These are phyloP conservation scores for Atalantia buxifolia DNA, from an alignment of 345 rosid species.

Conservation along the genomic window DNA sequence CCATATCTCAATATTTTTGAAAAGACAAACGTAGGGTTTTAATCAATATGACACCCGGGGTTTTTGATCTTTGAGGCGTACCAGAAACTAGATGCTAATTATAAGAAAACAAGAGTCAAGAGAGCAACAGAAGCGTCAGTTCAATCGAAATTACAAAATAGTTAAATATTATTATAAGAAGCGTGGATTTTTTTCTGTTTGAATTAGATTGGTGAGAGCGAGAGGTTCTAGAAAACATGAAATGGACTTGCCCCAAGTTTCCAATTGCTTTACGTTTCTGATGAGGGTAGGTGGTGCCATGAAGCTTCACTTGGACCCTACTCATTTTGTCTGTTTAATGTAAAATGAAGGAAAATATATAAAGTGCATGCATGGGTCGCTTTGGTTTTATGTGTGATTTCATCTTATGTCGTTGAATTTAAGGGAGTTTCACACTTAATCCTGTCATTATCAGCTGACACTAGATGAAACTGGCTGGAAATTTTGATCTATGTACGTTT, in stretches of 20 bases:
- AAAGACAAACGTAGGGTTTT: not conserved
- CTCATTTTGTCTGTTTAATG: not conserved
- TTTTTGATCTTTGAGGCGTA: not conserved
- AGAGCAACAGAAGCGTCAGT: not conserved
- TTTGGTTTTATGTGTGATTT: too few species aligned
- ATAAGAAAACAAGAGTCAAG: not conserved
- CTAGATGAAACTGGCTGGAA: not conserved
- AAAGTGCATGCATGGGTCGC: not conserved
- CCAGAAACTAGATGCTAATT: not conserved
- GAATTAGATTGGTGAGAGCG: not conserved
- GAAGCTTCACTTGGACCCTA: slow-evolving; percentile 16
- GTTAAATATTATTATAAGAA: too few species aligned
- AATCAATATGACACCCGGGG: not conserved
- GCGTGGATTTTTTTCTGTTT: slow-evolving; percentile 20
- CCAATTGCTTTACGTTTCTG: slow-evolving; percentile 24
- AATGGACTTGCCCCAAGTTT: slow-evolving; percentile 16
- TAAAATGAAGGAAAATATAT: not conserved
- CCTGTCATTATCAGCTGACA: not conserved
- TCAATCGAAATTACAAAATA: not conserved
- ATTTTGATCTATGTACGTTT: not conserved
- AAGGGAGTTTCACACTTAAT: slow-evolving; percentile 1
- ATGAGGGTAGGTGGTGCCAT: not conserved
- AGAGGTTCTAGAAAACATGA: slow-evolving; percentile 18
- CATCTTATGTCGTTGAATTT: not conserved
- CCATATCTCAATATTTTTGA: slow-evolving; percentile 17